Base-by-base conservation (phyloP, 2,329 filamentous ascomycete genomes). In the Monilinia vaccinii-corymbosi region DNA sequence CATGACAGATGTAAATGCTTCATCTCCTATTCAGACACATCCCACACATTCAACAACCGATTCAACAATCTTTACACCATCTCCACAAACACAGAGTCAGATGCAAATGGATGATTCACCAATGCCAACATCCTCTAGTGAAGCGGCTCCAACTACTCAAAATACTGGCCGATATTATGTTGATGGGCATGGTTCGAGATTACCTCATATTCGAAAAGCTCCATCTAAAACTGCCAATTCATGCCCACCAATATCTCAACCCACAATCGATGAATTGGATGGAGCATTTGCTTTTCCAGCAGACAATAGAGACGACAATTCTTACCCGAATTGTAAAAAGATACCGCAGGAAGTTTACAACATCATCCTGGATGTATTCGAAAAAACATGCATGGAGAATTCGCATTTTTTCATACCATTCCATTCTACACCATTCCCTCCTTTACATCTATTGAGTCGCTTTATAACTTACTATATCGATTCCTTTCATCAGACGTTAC, bases 381-480 rank as follows among this genome's bases (percentile, higher is more conserved):
- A 63, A 34, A 60, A 59, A 14, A 64, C 64, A 31, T 68, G 66
- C 47, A 53, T 65, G 10, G 58, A 58, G 21, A 62, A 62, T n/a
- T 61, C 56, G 13, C 56, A 61, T 50, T 66, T 61, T 38, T 25
- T 60, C 3, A 42, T 56, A 1, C 47, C 31, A 50, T 67, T 64
- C 44, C 34, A 61, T 42, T 36, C 44, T 11, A 49, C 44, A 16
- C 49, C 56, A n/a, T 66, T 68, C 48, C 66, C 66, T 44, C 60
- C 65, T 18, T 25, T 53, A 16, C 51, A 64, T 21, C 34, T 48
- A 14, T 45, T 69, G 10, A 60, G 58, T 34, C 46, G 56, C 23
- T 75, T 73, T 46, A 62, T 76, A 48, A 48, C 60, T n/a, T 66
- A 68, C 25, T 77, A 73, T 63, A 72, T 75, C 28, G 67, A 71